Base-by-base conservation (phyloP, 1,284 basidiomycete species). In the Nidula niveotomentosa region DNA sequence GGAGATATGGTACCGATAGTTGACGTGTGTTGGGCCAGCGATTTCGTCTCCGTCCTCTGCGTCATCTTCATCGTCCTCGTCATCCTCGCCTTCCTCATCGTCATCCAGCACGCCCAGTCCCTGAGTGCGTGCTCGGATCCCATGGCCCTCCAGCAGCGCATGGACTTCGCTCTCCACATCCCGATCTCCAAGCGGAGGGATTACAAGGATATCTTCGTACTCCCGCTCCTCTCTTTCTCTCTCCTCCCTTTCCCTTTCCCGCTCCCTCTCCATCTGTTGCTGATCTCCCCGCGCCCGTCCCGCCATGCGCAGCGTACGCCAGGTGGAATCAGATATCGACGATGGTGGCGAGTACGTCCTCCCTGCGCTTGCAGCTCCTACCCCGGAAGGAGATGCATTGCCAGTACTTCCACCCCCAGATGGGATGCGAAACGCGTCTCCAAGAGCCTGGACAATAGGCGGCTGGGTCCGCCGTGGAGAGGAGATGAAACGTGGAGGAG, bases 101-200 rank as follows among this genome's bases (percentile, higher is more conserved):
- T 61, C 51, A 46, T 49, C 30, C 56, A 48, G 34, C 5, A n/a
- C 23, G 45, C 8, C 47, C 47, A 30, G 30, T 5, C 30, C 30
- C 30, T 30, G 30, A 5, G 30, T 58, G 60, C 76, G 69, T 46
- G 70, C 62, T n/a, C 70, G 65, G 6, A 76, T 65, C 46, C 74
- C 75, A 60, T 81, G 81, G 8, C 74, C 69, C 23, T 77, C 76
- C 53, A 88, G 70, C 48, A 85, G 68, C 44, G 79, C 76, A 59
- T 83, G 76, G 36, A 88, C 79, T 58, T 85, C 81, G 58, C 78
- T 76, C 65, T 86, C 85, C n/a, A 84, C 76, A 33, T 73, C 70
- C n/a, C 70, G 75, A 58, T 86, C 83, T 23, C 83, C 85, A 15
- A 84, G 68, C 1, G 79, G 76, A 1, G 84, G 83, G 30, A 85